Evolutionary conservation across 768 basidiomycete genomes (phyloP).

Genomic region (Boletus pseudo-olivaceus): DNA sequence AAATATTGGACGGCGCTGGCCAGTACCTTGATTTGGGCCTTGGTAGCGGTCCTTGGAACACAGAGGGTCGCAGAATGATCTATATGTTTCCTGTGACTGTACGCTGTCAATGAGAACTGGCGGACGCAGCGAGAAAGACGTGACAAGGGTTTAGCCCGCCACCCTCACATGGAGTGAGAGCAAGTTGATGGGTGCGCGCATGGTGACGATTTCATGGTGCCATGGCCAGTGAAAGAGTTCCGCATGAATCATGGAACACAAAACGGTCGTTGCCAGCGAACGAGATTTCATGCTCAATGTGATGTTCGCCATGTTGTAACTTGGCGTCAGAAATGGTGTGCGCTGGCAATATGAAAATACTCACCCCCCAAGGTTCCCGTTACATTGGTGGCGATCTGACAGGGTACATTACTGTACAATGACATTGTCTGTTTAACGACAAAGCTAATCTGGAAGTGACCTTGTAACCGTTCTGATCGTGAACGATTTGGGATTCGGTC

Average conservation of each 20-base stretch:
- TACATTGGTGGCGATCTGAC: conserved; percentile 1
- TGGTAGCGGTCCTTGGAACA: conserved; percentile 28
- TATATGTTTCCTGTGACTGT: conserved; percentile 6
- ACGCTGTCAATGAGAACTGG: conserved; percentile 21
- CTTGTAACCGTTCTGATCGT: conserved; percentile 14
- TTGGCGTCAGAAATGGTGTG: background rate
- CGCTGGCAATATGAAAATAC: background rate
- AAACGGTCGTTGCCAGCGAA: conserved; percentile 33
- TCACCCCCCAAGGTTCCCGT: background rate
- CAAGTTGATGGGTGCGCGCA: too few relatives aligned
- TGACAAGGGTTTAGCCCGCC: background rate
- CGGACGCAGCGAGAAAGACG: background rate
- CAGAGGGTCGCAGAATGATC: conserved; percentile 30
- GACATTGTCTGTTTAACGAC: background rate
- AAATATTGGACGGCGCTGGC: background rate
- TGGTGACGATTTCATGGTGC: too few relatives aligned
- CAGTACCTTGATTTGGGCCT: conserved; percentile 32
- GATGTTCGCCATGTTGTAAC: conserved; percentile 10
- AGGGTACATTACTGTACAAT: background rate
- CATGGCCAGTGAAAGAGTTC: too few relatives aligned
- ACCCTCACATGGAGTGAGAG: background rate
- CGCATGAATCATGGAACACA: conserved; percentile 44
- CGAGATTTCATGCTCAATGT: background rate
- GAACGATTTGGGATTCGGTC: conserved; percentile 30
- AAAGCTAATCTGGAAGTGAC: conserved; percentile 4